A percentile compares a stretch with the other conserved stretches of the same genome.
Conservation (phyloP, 257 asterid species). For the Penstemon davidsonii region DNA sequence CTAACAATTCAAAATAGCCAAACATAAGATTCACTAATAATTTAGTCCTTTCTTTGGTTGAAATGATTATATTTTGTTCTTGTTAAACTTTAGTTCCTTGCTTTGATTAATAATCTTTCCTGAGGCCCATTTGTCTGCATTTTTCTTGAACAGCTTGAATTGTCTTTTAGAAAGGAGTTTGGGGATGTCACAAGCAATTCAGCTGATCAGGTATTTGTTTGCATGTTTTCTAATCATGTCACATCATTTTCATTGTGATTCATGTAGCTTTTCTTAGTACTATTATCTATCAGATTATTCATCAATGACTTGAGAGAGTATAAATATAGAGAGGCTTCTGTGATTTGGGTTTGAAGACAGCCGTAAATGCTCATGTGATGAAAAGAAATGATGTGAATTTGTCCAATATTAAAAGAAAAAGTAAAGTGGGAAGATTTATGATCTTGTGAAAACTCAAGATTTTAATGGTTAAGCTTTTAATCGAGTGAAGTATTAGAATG, state of each 20-base stretch:
- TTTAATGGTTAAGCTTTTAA: not conserved
- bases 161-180: constrained; percentile 76
- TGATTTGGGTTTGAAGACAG: not conserved
- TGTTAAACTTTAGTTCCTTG: constrained; percentile 14
- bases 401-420: not conserved
- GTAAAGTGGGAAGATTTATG: not conserved
- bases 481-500: not conserved
- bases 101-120: constrained; percentile 23
- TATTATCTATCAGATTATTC: constrained; percentile 6
- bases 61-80: constrained; percentile 15
- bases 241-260: not conserved
- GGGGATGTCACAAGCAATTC: constrained; percentile 64
- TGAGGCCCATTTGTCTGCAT: constrained; percentile 27
- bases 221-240: constrained; percentile 12
- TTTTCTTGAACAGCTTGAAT: constrained; percentile 64
- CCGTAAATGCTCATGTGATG: too few relatives aligned
- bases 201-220: constrained; percentile 64
- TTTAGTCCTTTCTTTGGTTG: constrained; percentile 1
- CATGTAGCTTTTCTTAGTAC: not conserved
- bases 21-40: not conserved
- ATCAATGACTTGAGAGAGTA: constrained; percentile 8
- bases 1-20: not conserved
- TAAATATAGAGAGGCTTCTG: not conserved
- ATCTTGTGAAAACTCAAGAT: not conserved
- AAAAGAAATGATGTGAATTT: not conserved